These are phyloP conservation scores for Arthrobotrys entomopaga DNA, from an alignment of 2,329 filamentous ascomycete species.

Conservation along the genomic window DNA sequence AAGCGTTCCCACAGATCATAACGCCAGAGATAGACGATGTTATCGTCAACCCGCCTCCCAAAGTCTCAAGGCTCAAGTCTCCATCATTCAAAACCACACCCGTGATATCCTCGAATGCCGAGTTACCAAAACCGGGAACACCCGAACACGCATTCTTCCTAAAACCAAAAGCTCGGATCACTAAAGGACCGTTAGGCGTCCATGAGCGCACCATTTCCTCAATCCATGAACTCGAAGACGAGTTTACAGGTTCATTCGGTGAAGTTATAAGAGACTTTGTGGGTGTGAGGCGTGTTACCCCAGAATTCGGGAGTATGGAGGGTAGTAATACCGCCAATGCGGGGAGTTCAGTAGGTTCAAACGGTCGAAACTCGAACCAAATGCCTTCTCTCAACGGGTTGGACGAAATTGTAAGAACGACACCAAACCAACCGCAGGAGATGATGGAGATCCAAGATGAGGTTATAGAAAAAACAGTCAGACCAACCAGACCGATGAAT, in stretches of 20 bases:
- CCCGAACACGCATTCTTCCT: not conserved
- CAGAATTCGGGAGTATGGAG: constrained; percentile 25
- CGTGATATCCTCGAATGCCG: not conserved
- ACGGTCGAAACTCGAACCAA: not conserved
- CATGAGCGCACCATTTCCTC: constrained; percentile 21
- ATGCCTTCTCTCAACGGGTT: no score
- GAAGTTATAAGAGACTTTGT: constrained; percentile 35
- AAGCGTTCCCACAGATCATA: constrained; percentile 22
- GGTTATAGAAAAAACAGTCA: no score
- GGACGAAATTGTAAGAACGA: not conserved
- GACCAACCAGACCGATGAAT: no score
- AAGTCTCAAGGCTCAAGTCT: not conserved
- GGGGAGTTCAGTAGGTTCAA: not conserved
- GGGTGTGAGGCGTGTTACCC: constrained; percentile 16
- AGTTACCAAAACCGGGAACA: not conserved
- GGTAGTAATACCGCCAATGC: constrained; percentile 6
- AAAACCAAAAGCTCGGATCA: no score
- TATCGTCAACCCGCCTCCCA: not conserved
- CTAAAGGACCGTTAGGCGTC: not conserved
- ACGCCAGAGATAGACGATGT: constrained; percentile 26
- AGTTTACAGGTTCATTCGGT: constrained; percentile 13
- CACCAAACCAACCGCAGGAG: not conserved
- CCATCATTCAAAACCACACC: not conserved
- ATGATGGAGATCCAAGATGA: no score
- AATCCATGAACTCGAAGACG: constrained; percentile 22